Evolutionary conservation across 2,329 filamentous ascomycete species (phyloP), one percentile per base, ranked within the genome.

Genomic region (Sphaerulina vaccinii): DNA sequence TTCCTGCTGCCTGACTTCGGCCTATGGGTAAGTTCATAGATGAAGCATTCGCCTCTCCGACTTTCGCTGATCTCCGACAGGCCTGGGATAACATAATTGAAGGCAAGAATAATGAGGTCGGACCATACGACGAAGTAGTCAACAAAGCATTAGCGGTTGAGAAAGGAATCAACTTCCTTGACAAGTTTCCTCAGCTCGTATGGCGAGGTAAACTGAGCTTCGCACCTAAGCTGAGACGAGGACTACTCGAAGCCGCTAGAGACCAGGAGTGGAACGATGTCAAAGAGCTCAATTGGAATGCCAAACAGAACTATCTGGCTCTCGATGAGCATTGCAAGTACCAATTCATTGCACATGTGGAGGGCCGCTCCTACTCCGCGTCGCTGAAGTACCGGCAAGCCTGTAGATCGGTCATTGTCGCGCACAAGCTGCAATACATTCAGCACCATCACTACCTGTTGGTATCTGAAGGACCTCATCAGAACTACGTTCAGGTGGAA

Each of bases 1-100:
- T 79, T 77, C 75, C 65, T 79, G 15, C 75, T 79, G 65, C 77
- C 77, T 0, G 77, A 79, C 55, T 79, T 79, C 54, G 76, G 74
- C 22, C 78, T 75, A 63, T 80, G 75, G 74, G 24, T 27, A 27
- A 27, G 24, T 6, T 27, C 5, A 27, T 27, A 27, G 5, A 10
- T 27, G 24, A 10, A 27, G 24, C 24, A 27, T 27, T 6, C 10
- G 24, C 24, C 24, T 27, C 10, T 27, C 24, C 24, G 24, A 5
- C 10, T 6, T 27, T 27, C 10, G 24, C 24, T 27, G 10, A 27
- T 27, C 6, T 27, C 24, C 10, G 24, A 10, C 24, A 27, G 24
- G 70, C 73, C 3, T 79, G 73, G 18, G 69, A 74, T 18, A 70
- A 78, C 39, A 75, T 73, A 47, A 77, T 76, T 69, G 78, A 76